phyloP scores from a whole-genome alignment of 225 moss, liverwort and hornwort species.

The Lunularia cruciata region DNA sequence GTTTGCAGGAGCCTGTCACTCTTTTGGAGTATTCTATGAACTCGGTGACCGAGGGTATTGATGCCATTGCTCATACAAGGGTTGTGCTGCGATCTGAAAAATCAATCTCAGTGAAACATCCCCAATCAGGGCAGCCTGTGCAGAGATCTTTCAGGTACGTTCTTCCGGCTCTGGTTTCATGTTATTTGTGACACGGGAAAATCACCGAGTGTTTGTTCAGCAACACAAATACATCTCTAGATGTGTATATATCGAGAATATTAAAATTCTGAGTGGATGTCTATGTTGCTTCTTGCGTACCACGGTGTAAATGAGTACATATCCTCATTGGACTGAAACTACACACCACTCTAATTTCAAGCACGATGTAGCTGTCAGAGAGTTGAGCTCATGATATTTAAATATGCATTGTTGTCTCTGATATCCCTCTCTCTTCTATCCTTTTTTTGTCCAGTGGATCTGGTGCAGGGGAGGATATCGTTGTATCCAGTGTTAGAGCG shows the following conservation, averaged over 20 bases:
- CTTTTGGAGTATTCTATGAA: conserved; percentile 82
- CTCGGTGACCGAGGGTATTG: conserved; percentile 82
- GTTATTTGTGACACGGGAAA: too few species aligned
- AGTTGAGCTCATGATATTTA: neutral
- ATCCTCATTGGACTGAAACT: too few species aligned
- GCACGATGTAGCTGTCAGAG: too few species aligned
- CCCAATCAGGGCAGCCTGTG: conserved; percentile 66
- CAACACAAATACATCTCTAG: too few species aligned
- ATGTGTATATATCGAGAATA: too few species aligned
- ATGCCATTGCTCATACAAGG: conserved; percentile 88
- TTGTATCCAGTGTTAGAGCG: conserved; percentile 89
- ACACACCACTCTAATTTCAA: too few species aligned
- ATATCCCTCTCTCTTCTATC: neutral
- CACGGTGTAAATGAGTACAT: too few species aligned
- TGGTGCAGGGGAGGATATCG: conserved; percentile 83
- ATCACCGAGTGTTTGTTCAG: too few species aligned
- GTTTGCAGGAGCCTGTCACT: conserved; percentile 59
- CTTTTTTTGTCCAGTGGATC: conserved; percentile 52
- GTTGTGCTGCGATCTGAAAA: conserved; percentile 68
- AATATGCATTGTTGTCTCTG: neutral
- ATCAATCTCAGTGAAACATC: conserved; percentile 66
- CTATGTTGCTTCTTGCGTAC: too few species aligned
- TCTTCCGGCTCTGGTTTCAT: neutral
- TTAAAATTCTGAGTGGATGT: too few species aligned
- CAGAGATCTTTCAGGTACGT: conserved; percentile 68